Evolutionary conservation across 345 rosid genomes (phyloP).

Genomic region (Aegle marmelos): DNA sequence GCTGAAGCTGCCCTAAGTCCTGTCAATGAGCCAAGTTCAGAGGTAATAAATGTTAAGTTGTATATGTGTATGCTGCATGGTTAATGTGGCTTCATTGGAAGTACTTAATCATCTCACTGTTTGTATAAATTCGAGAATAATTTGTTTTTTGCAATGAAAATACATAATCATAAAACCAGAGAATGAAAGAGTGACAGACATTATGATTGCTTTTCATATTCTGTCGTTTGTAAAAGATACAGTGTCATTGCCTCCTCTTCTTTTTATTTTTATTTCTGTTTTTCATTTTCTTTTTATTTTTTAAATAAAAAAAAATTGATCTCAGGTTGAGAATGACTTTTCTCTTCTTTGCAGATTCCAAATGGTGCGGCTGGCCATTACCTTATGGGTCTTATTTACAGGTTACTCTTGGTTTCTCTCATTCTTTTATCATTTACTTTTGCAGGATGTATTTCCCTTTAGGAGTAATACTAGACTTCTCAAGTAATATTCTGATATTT

Average conservation of each 20-base stretch:
- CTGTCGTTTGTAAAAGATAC: neutral
- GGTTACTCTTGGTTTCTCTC: conserved; percentile 39
- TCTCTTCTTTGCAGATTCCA: conserved; percentile 60
- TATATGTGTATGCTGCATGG: neutral
- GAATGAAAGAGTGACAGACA: neutral
- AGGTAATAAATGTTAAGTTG: conserved; percentile 45
- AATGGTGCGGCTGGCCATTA: conserved; percentile 97
- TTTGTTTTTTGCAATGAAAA: neutral
- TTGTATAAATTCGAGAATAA: neutral
- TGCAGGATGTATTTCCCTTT: neutral
- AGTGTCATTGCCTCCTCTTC: neutral
- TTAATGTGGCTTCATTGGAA: neutral
- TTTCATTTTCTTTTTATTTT: conserved; percentile 5
- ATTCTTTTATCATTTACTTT: conserved; percentile 12
- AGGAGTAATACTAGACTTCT: too few species aligned
- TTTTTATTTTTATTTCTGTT: too few species aligned
- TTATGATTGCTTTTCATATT: neutral
- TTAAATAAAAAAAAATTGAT: neutral
- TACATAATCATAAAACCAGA: neutral
- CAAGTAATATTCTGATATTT: too few species aligned
- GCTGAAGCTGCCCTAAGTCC: conserved; percentile 88
- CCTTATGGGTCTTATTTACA: conserved; percentile 95
- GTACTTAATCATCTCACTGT: neutral
- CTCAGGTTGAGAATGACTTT: conserved; percentile 1
- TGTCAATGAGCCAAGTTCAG: conserved; percentile 73